Base-by-base conservation (phyloP, 805 yeast genomes). In the Starmerella stigmatis region DNA sequence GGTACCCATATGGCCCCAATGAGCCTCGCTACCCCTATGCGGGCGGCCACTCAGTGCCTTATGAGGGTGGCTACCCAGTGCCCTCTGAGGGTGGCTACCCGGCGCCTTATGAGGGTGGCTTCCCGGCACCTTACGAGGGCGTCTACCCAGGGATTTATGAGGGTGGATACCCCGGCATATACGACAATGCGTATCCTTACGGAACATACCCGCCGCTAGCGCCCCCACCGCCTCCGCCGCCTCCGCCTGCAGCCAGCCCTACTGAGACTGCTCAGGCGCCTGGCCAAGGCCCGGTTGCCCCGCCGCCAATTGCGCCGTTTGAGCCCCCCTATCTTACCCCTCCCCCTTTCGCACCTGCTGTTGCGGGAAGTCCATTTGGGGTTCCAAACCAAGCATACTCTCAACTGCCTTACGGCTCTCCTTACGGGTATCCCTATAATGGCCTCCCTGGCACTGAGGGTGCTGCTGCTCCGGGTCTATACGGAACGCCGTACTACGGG, bases 1-100 rank as follows among this genome's bases (percentile, higher is more conserved):
- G 19, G 25, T 21, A 30, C 43, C 42, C 41, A 15, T 36, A 36
- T 34, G 35, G 25, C 30, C 34, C 36, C 16, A 36, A 43, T 25
- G 46, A 31, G 12, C n/a, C 29, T 13, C 31, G 27, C 34, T 30
- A 20, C n/a, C 22, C 39, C 12, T 16, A 11, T 29, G 9, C 12
- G 16, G 30, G 12, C 17, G 33, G 23, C 22, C 22, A 9, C 31
- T 16, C 31, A 16, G 26, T 23, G 29, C 22, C 36, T n/a, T 17
- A 20, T 8, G 22, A 19, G 20, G 19, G 27, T 22, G 31, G 35
- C 7, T 20, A 31, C 43, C 35, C 20, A 11, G 28, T 11, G 12
- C 20, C 36, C 9, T 16, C 11, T 21, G 21, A 22, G 36, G 8
- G 6, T 10, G 26, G 35, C 7, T 20, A 31, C 43, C 35, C 20